phyloP scores from a whole-genome alignment of 805 yeast species.

The Hanseniaspora mollemarum region DNA sequence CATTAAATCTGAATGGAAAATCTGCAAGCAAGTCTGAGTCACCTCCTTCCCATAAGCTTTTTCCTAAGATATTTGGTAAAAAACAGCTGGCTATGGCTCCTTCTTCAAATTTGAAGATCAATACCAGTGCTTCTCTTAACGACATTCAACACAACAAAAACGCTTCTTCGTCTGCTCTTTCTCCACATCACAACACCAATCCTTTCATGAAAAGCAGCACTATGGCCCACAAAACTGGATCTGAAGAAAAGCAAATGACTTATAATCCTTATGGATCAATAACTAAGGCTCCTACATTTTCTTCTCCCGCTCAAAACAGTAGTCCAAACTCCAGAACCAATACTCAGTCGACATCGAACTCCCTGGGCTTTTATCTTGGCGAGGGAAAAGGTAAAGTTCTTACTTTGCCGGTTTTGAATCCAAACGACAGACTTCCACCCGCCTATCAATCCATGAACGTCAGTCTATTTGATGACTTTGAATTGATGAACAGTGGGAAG shows the following conservation, averaged over 20 bases:
- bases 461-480: conserved; percentile 46
- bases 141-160: neutral
- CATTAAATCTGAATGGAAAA: neutral
- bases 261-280: conserved; percentile 14
- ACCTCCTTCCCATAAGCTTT: neutral
- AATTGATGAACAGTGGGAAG: conserved; percentile 32
- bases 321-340: neutral
- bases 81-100: neutral
- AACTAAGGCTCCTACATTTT: conserved; percentile 2
- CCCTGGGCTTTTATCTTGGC: conserved; percentile 26
- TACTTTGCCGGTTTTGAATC: conserved; percentile 52
- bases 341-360: neutral
- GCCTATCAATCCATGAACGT: conserved; percentile 39
- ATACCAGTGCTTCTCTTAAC: conserved; percentile 35
- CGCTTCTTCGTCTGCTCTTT: neutral
- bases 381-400: conserved; percentile 38
- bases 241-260: neutral
- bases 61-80: neutral
- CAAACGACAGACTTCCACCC: conserved; percentile 51
- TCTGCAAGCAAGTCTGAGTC: neutral
- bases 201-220: neutral
- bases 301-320: neutral
- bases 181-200: conserved; percentile 10
- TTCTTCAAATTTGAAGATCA: conserved; percentile 24
- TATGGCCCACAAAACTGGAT: neutral